Base-by-base conservation (phyloP, 768 basidiomycete species). In the Favolaschia claudopus region DNA sequence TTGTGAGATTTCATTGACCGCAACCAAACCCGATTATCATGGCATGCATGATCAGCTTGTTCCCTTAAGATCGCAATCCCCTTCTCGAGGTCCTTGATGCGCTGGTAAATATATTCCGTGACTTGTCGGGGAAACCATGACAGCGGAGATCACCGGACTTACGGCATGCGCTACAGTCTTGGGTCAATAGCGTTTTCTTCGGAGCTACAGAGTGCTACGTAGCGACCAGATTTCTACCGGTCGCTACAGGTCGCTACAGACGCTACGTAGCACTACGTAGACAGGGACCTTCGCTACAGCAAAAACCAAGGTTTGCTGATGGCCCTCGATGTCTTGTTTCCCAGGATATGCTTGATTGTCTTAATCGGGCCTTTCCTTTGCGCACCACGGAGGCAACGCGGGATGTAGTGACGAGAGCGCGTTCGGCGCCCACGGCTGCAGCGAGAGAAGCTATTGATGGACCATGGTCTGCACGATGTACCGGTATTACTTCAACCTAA, bases 251-350 rank as follows among this genome's bases (percentile, higher is more conserved):
- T 74, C 46, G 60, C 66, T 4, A 69, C 71, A 45, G 58, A 64
- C 44, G 70, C 67, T 25, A 63, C 72, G 27, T 74, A 75, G 34
- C 62, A 40, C 13, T 72, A 75, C 60, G 73, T 74, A 46, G 70
- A 70, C 0, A 42, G 63, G 2, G 64, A 10, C 8, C 19, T 20
- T 27, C 67, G 62, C 59, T 64, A 44, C 8, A 69, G 68, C 42
- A 55, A 45, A 4, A 65, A 66, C 31, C n/a, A n/a, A n/a, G 63
- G 67, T 12, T 25, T 22, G n/a, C 69, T 72, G 5, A 67, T 65
- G 43, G 73, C 44, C 69, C 70, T 0, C 66, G 68, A 36, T 74
- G 73, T 28, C 68, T 73, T 13, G 69, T 71, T 20, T 34, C 45
- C 4, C 44, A 68, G 13, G 49, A 51, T 5, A 8, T 24, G 8